These are phyloP conservation scores for Loxodes magnus DNA, from an alignment of 73 alveolate species.

Conservation along the genomic window DNA sequence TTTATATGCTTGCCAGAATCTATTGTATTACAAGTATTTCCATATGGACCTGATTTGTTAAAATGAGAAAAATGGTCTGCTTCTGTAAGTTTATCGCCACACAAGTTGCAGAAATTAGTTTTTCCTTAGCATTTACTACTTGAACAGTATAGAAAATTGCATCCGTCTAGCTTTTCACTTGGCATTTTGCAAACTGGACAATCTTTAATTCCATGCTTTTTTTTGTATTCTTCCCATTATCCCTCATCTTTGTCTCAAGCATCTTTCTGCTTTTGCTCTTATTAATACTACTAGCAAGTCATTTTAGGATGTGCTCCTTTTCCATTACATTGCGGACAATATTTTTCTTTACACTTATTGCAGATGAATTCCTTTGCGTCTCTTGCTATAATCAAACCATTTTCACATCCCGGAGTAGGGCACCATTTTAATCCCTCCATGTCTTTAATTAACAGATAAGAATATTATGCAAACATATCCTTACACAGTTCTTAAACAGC, in stretches of 20 bases:
- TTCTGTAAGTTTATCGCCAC: constrained; percentile 19
- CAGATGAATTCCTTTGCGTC: neutral
- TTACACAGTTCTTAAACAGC: neutral
- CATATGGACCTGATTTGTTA: constrained; percentile 32
- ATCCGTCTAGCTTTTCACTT: constrained; percentile 34
- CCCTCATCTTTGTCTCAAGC: neutral
- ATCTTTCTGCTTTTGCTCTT: neutral
- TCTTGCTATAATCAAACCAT: neutral
- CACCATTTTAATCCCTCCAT: neutral
- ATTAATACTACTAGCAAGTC: constrained; percentile 4
- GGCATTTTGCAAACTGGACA: constrained; percentile 38
- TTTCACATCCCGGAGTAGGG: constrained; percentile 7
- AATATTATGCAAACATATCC: neutral
- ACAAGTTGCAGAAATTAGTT: constrained; percentile 23
- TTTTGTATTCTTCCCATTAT: neutral
- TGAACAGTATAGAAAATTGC: constrained; percentile 23
- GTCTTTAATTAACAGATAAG: neutral
- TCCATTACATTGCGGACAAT: constrained; percentile 9
- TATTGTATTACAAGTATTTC: constrained; percentile 32
- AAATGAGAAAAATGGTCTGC: constrained; percentile 30
- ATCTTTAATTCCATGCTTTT: neutral
- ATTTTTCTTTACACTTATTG: neutral
- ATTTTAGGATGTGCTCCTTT: constrained; percentile 2
- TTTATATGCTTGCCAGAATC: too few relatives aligned
- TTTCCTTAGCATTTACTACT: constrained; percentile 17